A percentile compares a stretch with the other conserved stretches of the same genome.
These are phyloP conservation scores for Pseudogymnoascus sp. DNA, from an alignment of 2,329 filamentous ascomycete species.

Conservation along the genomic window DNA sequence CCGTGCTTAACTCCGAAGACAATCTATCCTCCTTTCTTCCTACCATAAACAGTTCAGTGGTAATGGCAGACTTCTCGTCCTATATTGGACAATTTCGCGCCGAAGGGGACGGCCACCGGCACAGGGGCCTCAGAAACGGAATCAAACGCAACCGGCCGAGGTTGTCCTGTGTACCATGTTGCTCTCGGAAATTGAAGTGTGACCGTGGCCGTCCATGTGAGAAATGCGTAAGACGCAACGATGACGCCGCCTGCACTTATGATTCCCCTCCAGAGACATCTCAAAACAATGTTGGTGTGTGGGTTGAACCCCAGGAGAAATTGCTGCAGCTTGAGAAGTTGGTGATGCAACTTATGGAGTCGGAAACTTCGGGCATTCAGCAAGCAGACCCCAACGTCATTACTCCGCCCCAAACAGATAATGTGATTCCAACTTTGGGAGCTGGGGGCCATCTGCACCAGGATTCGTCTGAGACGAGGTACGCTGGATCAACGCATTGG, in stretches of 20 bases:
- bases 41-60: background rate
- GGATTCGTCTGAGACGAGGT: background rate
- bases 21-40: background rate
- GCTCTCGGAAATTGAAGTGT: slow-evolving; percentile 17
- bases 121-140: slow-evolving; percentile 3
- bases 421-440: background rate
- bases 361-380: background rate
- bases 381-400: slow-evolving; percentile 14
- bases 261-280: background rate
- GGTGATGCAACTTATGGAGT: slow-evolving; percentile 15
- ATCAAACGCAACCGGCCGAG: slow-evolving; percentile 11
- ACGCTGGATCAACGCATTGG: slow-evolving; percentile 19
- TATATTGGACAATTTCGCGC: slow-evolving; percentile 13
- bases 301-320: slow-evolving; percentile 12
- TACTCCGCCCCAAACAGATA: background rate
- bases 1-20: background rate
- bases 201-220: slow-evolving; percentile 17
- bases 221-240: slow-evolving; percentile 15
- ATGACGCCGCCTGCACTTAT: slow-evolving; percentile 16
- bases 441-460: background rate
- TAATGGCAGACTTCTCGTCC: slow-evolving; percentile 7
- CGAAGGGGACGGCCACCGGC: background rate
- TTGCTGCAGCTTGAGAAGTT: slow-evolving; percentile 14
- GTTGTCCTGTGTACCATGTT: slow-evolving; percentile 15
- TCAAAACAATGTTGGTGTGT: background rate